A percentile compares a stretch with the other conserved stretches of the same genome.
These are phyloP conservation scores for Pseudogymnoascus sp. DNA, from an alignment of 2,329 filamentous ascomycete genomes.

Conservation along the genomic window DNA sequence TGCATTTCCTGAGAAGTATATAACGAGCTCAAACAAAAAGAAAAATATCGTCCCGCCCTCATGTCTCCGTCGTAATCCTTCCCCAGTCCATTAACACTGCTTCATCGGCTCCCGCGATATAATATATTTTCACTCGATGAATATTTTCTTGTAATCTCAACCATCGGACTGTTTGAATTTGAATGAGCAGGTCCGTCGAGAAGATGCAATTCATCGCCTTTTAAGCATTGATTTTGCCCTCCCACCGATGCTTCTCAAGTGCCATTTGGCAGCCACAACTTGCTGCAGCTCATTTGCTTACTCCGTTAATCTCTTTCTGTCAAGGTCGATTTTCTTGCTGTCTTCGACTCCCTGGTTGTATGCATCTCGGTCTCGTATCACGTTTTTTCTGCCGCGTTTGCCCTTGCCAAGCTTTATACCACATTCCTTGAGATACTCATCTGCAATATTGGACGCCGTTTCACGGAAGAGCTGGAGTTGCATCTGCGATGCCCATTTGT, in stretches of 20 bases:
- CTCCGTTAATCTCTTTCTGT: background rate
- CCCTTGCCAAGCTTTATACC: background rate
- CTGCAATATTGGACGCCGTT: conserved; percentile 8
- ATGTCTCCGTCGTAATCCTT: background rate
- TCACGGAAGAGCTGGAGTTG: conserved; percentile 1
- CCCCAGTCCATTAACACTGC: no score
- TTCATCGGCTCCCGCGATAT: no score
- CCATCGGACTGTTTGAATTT: background rate
- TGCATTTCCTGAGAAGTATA: background rate
- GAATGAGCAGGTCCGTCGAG: background rate
- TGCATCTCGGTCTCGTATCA: background rate
- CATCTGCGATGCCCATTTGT: conserved; percentile 8
- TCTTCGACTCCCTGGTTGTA: background rate
- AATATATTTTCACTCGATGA: no score
- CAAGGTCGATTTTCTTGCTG: background rate
- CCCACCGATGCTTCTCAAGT: background rate
- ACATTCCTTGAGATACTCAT: background rate
- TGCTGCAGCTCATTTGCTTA: background rate
- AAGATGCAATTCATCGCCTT: background rate
- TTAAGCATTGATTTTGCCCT: background rate
- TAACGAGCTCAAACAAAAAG: background rate
- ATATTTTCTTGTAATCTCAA: no score
- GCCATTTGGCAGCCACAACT: background rate
- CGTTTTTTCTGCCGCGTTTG: background rate
- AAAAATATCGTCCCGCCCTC: background rate